These are phyloP conservation scores for Elongisporangium undulatum DNA, from an alignment of 352 stramenopile genomes.

Conservation along the genomic window DNA sequence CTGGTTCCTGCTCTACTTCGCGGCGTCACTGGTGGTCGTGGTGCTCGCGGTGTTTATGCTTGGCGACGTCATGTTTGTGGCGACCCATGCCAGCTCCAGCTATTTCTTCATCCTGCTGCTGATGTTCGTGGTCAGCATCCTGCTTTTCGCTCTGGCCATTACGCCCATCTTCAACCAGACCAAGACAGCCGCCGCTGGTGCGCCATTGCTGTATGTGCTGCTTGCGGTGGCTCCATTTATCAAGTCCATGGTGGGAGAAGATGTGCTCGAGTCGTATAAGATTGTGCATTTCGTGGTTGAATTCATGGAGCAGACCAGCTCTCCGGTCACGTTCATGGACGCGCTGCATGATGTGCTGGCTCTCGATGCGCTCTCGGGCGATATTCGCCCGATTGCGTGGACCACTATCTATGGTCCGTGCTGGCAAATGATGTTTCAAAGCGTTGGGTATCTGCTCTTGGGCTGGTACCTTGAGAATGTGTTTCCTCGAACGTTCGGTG, in stretches of 20 bases:
- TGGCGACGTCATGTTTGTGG: constrained; percentile 55
- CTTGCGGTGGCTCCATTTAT: constrained; percentile 50
- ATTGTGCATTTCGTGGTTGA: constrained; percentile 25
- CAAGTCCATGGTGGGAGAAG: constrained; percentile 42
- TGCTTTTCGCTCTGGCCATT: constrained; percentile 67
- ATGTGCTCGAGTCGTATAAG: constrained; percentile 29
- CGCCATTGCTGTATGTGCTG: constrained; percentile 64
- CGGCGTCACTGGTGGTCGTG: constrained; percentile 44
- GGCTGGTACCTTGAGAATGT: constrained; percentile 94
- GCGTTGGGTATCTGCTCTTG: constrained; percentile 83
- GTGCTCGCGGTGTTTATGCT: constrained; percentile 57
- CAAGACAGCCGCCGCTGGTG: constrained; percentile 58
- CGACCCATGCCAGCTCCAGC: constrained; percentile 21
- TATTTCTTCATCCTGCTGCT: constrained; percentile 65
- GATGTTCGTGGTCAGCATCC: constrained; percentile 53
- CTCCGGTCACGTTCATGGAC: constrained; percentile 69
- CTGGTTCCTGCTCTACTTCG: constrained; percentile 81
- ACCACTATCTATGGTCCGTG: constrained; percentile 35
- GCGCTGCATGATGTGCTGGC: constrained; percentile 44
- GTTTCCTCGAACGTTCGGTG: constrained; percentile 89
- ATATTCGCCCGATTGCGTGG: constrained; percentile 40
- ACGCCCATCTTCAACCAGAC: constrained; percentile 71
- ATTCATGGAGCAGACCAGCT: constrained; percentile 50
- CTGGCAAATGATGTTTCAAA: constrained; percentile 77
- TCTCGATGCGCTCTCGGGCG: constrained; percentile 36